phyloP scores from a whole-genome alignment of 2,329 filamentous ascomycete genomes.

The Claviceps arundinis region DNA sequence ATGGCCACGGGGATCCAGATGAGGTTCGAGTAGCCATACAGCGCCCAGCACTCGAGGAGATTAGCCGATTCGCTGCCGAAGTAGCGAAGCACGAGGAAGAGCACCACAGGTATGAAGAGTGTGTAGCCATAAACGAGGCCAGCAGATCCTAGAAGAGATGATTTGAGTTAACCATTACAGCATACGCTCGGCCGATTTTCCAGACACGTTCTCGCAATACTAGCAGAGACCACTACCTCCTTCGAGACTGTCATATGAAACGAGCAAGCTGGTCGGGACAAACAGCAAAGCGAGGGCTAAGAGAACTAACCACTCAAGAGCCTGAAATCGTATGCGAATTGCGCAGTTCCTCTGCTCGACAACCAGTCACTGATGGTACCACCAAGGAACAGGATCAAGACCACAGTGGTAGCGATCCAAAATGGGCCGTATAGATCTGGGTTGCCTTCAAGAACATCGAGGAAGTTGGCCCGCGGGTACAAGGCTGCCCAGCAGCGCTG shows the following conservation, averaged over 20 bases:
- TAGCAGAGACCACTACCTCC: no score
- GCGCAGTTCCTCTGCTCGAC: constrained; percentile 49
- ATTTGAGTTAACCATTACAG: not conserved
- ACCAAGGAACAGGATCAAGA: constrained; percentile 87
- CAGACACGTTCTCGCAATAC: no score
- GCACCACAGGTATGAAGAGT: constrained; percentile 64
- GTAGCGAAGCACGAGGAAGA: constrained; percentile 86
- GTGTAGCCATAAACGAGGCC: constrained; percentile 95
- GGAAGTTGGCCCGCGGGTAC: constrained; percentile 84
- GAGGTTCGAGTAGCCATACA: constrained; percentile 93
- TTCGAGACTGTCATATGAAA: no score
- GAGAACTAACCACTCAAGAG: constrained; percentile 58
- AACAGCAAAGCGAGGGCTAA: not conserved
- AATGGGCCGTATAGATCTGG: constrained; percentile 94
- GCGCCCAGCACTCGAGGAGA: constrained; percentile 83
- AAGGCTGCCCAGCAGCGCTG: constrained; percentile 79
- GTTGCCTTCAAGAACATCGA: constrained; percentile 93
- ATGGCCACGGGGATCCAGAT: constrained; percentile 94
- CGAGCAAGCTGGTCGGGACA: not conserved
- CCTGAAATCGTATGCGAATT: constrained; percentile 85
- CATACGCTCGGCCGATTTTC: not conserved
- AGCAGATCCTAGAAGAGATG: constrained; percentile 49
- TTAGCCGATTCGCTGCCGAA: constrained; percentile 91
- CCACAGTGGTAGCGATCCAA: constrained; percentile 97
- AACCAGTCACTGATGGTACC: constrained; percentile 92